A percentile compares a stretch with the other conserved stretches of the same genome.
These are phyloP conservation scores for Globisporangium polare DNA, from an alignment of 352 stramenopile genomes.

Conservation along the genomic window DNA sequence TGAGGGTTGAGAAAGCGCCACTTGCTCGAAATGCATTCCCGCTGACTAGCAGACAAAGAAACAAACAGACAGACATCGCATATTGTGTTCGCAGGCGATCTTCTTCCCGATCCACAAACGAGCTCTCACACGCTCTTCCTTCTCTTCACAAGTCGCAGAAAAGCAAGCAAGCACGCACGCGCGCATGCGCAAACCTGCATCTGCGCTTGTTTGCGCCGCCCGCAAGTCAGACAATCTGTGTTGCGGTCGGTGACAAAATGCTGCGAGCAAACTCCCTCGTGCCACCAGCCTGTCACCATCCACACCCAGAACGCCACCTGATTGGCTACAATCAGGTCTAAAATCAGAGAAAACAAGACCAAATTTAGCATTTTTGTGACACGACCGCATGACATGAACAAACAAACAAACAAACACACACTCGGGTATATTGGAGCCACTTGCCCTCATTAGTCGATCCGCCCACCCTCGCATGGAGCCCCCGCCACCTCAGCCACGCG, in stretches of 20 bases:
- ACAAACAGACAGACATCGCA: too few relatives aligned
- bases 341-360: not conserved
- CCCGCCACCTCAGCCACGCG: not conserved
- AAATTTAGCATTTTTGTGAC: not conserved
- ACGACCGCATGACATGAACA: not conserved
- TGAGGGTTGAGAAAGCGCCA: too few relatives aligned
- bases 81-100: too few relatives aligned
- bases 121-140: not conserved
- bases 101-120: too few relatives aligned
- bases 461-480: not conserved
- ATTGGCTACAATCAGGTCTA: not conserved
- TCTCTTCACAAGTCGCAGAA: not conserved
- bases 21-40: too few relatives aligned
- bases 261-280: not conserved
- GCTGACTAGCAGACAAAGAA: too few relatives aligned
- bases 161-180: not conserved
- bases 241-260: not conserved
- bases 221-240: not conserved
- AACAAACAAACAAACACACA: too few relatives aligned
- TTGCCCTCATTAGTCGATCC: not conserved
- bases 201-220: too few relatives aligned
- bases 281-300: not conserved
- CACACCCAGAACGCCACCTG: not conserved
- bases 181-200: too few relatives aligned
- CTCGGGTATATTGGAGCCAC: not conserved